A percentile compares a stretch with the other conserved stretches of the same genome.
Evolutionary conservation across 306 rosid species (phyloP).

Genomic region (Senna siamea): DNA sequence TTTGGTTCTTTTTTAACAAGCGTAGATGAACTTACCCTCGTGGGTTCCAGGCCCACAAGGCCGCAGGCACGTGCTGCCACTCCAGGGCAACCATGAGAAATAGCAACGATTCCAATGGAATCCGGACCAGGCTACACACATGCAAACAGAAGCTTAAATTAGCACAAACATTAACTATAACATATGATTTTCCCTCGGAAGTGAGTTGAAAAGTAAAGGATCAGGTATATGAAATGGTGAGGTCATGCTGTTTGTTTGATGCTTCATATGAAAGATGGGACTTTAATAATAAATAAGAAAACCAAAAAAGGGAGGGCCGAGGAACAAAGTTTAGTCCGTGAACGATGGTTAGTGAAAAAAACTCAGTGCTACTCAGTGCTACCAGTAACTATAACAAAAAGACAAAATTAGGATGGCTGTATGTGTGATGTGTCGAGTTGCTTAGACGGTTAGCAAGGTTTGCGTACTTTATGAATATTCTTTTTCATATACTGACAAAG

Average conservation of each 20-base stretch:
- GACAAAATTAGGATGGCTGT: neutral
- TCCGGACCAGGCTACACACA: constrained; percentile 99
- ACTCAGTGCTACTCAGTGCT: too few relatives aligned
- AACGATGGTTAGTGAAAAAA: too few relatives aligned
- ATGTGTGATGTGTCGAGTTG: neutral
- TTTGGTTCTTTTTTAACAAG: constrained; percentile 6
- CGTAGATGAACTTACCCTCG: constrained; percentile 67
- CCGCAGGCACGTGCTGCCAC: constrained; percentile 99
- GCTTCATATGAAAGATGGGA: neutral
- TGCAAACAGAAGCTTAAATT: neutral
- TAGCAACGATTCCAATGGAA: constrained; percentile 99
- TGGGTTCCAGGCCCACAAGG: constrained; percentile 95
- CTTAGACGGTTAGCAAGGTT: constrained; percentile 52
- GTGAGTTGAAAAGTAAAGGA: neutral
- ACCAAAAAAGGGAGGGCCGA: neutral
- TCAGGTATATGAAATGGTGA: neutral
- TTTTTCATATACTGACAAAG: constrained; percentile 29
- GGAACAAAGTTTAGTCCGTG: neutral
- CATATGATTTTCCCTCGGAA: neutral
- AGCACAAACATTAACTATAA: neutral
- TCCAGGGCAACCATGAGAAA: constrained; percentile 97
- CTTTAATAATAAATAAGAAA: neutral
- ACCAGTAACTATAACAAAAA: neutral
- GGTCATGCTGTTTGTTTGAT: neutral
- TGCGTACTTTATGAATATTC: constrained; percentile 22